Base-by-base conservation (phyloP, 768 basidiomycete genomes). In the Hypholoma fasciculare region DNA sequence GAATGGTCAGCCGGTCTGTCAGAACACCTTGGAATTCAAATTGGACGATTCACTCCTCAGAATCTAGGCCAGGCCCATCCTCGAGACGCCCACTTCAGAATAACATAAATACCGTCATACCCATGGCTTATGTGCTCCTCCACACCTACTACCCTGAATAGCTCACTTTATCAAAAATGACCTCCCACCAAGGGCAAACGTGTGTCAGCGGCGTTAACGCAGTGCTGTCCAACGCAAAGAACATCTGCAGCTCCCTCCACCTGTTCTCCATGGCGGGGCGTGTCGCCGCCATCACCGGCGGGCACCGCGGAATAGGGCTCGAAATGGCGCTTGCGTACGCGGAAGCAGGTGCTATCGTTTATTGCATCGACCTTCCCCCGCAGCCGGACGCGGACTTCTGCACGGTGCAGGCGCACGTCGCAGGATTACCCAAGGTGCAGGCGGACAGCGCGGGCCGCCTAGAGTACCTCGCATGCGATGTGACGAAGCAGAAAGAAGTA, bases 341-440 rank as follows among this genome's bases (percentile, higher is more conserved):
- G 3, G 69, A 71, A 58, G 67, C 67, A 13, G 69, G 69, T 7
- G 67, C 66, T 3, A 47, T 58, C 2, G 72, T 78, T 26, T 89
- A 89, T 71, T 88, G 87, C 65, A 70, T 89, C 12, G 88, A 89
- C 72, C 73, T 88, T 16, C 77, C 83, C 0, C 56, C 62, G 19
- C 54, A 73, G 30, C 82, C 87, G 1, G 76, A 76, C 30, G 72
- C 72, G 4, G 82, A 82, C 47, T 90, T 81, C 76, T 52, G 67
- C 14, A 74, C 74, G 43, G 82, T 82, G 7, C 73, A 76, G 54
- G 74, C 73, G 42, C 84, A 81, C 52, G 79, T 79, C 26, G 61
- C 63, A 44, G 68, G 59, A 52, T 54, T 85, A 7, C 57, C 57
- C 12, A 55, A 39, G 14, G 53, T 58, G 20, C 30, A 34, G 43